Evolutionary conservation across 495 filamentous ascomycete genomes (phyloP), one percentile per base, ranked within the genome.

Genomic region (Podospora pseudopauciseta): DNA sequence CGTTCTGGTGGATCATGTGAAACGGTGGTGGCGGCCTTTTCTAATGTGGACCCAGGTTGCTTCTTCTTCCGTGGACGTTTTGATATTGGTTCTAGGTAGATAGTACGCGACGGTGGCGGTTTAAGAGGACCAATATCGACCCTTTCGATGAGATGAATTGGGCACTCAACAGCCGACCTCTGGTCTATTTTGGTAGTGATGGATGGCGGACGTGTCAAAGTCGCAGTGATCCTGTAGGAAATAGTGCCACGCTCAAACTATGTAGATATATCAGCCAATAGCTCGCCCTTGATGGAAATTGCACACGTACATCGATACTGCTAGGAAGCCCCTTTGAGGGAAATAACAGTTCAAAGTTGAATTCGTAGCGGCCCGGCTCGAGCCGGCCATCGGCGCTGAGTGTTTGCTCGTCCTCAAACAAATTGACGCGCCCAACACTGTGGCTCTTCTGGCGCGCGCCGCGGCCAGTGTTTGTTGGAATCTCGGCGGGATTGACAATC

Each of bases 191-290:
- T 71, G 4, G 59, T 57, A 1, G 59, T 61, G 67, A 97, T 93
- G 16, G 94, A 90, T 0, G 91, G 94, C 5, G 96, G 95, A 63
- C 92, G 88, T 9, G 96, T 99, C 60, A 98, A 74, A 28, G 93
- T 97, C 57, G 94, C 89, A 19, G 91, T 91, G 73, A 98, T 86
- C 79, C 92, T 87, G 80, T 98, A 99, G 7, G 90, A 90, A 72
- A 99, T 92, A 16, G 91, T 92, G 23, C 96, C 95, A 71, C 93
- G 88, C 81, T 99, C 96, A 77, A 99, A 99, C 93, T 97, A 77
- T 28, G 55, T 57, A 63, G 56, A 27, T 5, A 27, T 28, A 74
- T 77, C 72, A 77, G 75, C 61, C 19, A 9, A 20, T 28, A 32
- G 13, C 0, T n/a, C 23, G 28, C 19, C 20, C 19, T 27, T 32